Base-by-base conservation (phyloP, 352 stramenopile genomes). In the Pythium plurisporium region DNA sequence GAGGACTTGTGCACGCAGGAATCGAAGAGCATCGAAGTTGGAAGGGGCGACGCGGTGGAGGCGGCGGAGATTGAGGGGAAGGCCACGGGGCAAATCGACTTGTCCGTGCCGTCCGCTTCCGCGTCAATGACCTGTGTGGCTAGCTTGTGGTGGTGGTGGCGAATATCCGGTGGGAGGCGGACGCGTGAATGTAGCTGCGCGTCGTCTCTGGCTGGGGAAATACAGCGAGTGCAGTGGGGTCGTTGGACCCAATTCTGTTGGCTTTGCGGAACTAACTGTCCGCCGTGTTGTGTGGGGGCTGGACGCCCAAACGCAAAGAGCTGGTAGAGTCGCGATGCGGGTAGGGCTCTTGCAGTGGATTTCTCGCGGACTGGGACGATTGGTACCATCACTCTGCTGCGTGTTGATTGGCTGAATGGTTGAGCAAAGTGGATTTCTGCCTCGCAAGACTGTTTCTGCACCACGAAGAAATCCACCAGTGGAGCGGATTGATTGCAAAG, bases 401-500 rank as follows among this genome's bases (percentile, higher is more conserved):
- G 3, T 11, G 8, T 6, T 22, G 40, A 65, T 65, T 65, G 57
- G 57, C 17, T 36, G 33, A 59, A 65, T 54, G n/a, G 10, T 11
- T 6, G 2, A 31, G 15, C 29, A 29, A 44, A 56, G 48, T 65
- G 57, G 57, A 65, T 65, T 65, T 65, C 48, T 65, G 37, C 37
- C 40, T 20, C 9, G 34, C 36, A 36, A 42, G 55, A 62, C 55
- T 62, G 55, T 55, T 54, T 62, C 44, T 62, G 45, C 41, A 45
- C 55, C 34, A 48, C 51, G n/a, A 33, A 62, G 45, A 62, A 62
- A 62, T 62, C 55, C 55, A 62, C 55, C 55, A 62, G 45, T 15
- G 10, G 55, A 55, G 37, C 30, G 46, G 45, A 55, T 30, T 50
- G 45, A 34, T 37, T 52, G 37, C 55, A 62, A 20, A 33, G 45